Percentiles rank a stretch among this genome's conserved stretches.
These are phyloP conservation scores for Botryosphaeria dothidea DNA, from an alignment of 2,329 filamentous ascomycete species.

Conservation along the genomic window DNA sequence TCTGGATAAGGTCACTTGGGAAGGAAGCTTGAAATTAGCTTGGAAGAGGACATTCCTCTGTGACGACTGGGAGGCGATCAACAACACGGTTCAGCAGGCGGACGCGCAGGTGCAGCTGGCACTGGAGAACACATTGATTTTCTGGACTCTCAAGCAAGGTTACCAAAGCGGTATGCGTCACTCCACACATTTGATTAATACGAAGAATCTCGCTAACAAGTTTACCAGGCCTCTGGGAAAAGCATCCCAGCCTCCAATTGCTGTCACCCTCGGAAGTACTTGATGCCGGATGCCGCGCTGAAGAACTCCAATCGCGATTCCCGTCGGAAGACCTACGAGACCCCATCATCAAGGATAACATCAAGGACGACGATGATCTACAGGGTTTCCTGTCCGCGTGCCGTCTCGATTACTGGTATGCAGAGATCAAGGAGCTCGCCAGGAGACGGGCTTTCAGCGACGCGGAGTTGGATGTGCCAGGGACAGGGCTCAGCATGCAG, in stretches of 20 bases:
- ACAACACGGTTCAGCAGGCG: conserved; percentile 73
- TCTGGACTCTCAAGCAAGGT: conserved; percentile 65
- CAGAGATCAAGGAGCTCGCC: conserved; percentile 42
- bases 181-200: background rate
- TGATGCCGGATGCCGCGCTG: conserved; percentile 55
- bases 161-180: conserved; percentile 61
- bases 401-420: conserved; percentile 70
- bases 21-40: conserved; percentile 62
- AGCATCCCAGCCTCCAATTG: conserved; percentile 22
- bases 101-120: conserved; percentile 67
- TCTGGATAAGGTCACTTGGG: conserved; percentile 45
- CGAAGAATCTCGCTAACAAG: conserved; percentile 14
- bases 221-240: conserved; percentile 21
- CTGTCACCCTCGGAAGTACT: conserved; percentile 28
- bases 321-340: conserved; percentile 59
- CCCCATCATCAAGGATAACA: conserved; percentile 70
- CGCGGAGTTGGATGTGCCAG: conserved; percentile 19
- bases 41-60: conserved; percentile 86
- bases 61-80: conserved; percentile 81
- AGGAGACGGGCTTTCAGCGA: conserved; percentile 23
- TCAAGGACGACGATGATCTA: conserved; percentile 69
- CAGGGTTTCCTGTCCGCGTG: conserved; percentile 65
- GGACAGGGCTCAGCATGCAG: conserved; percentile 9
- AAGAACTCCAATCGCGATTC: conserved; percentile 58
- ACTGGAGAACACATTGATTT: conserved; percentile 65